Base-by-base conservation (phyloP, 768 basidiomycete species). In the Russula virescens region DNA sequence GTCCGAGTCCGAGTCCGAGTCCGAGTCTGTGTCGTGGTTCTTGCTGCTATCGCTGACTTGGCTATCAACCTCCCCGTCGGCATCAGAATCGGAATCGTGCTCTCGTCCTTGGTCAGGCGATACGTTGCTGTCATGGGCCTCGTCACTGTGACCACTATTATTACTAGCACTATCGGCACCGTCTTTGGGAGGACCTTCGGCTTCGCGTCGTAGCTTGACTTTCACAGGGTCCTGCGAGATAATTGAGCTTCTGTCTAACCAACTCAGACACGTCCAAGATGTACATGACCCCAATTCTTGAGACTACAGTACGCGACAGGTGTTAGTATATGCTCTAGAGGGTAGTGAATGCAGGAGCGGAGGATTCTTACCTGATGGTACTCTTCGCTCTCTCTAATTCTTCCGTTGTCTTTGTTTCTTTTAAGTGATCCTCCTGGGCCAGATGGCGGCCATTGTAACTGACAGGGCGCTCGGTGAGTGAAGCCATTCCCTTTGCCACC, bases 221-320 rank as follows among this genome's bases (percentile, higher is more conserved):
- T 74, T 72, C 16, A 74, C 62, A 2, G 73, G 70, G 38, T 74
- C 71, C 73, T 75, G 55, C 16, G 10, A 18, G 34, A 19, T n/a
- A 38, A 35, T 51, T 40, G 46, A 61, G 35, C 38, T 21, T 18
- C 34, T n/a, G n/a, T n/a, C n/a, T n/a, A n/a, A 40, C 25, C 21
- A 5, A 25, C 16, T 21, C n/a, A 21, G n/a, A 5, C 10, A 35
- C 10, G 18, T 14, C 11, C 3, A 8, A 34, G 5, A 65, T 71
- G 61, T 53, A 74, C 74, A 61, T 74, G 74, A 26, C 74, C 71
- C 72, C 72, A 74, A 52, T 74, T 74, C 45, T 71, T 72, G 49
- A 73, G 48, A 47, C 72, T 74, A 43, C 34, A n/a, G n/a, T n/a
- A n/a, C n/a, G n/a, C 10, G 5, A 35, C 34, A 35, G 10, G 34